phyloP scores from a whole-genome alignment of 805 yeast species.

The Wickerhamomyces hampshirensis region DNA sequence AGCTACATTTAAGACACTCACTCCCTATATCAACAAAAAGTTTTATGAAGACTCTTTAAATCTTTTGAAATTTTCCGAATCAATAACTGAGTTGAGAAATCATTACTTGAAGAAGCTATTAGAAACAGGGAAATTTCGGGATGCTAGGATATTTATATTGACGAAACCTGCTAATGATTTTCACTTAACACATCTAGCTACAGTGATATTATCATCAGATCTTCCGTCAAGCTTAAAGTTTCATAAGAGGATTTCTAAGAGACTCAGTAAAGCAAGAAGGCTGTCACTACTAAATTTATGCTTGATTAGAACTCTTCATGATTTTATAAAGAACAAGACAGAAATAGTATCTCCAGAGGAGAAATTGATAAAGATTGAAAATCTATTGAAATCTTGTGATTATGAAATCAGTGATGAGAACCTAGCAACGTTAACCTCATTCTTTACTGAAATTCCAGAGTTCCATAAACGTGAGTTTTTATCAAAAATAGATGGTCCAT shows the following conservation, averaged over 20 bases:
- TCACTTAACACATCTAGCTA: constrained; percentile 1
- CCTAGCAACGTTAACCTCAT: constrained; percentile 2
- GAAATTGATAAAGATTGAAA: constrained; percentile 1
- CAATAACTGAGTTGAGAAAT: constrained; percentile 7
- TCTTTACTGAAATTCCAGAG: constrained; percentile 5
- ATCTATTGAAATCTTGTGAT: constrained; percentile 7
- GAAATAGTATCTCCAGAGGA: constrained; percentile 8
- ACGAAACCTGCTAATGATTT: constrained; percentile 1
- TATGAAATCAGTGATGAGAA: constrained; percentile 6
- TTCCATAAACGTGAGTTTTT: background rate
- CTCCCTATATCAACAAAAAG: constrained; percentile 2
- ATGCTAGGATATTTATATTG: constrained; percentile 4
- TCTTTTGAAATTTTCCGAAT: background rate
- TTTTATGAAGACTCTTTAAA: constrained; percentile 7
- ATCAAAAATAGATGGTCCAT: constrained; percentile 1
- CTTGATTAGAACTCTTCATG: background rate
- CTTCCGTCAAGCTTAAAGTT: constrained; percentile 1
- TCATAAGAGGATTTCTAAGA: background rate
- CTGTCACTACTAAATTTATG: constrained; percentile 6
- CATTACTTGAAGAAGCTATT: constrained; percentile 9
- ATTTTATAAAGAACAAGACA: background rate
- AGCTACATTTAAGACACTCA: constrained; percentile 5
- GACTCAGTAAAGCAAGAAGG: constrained; percentile 6
- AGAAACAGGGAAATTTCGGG: constrained; percentile 4
- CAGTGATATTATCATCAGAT: constrained; percentile 2